Base-by-base conservation (phyloP, 2,329 filamentous ascomycete species). In the Sordariomycetes sp. region DNA sequence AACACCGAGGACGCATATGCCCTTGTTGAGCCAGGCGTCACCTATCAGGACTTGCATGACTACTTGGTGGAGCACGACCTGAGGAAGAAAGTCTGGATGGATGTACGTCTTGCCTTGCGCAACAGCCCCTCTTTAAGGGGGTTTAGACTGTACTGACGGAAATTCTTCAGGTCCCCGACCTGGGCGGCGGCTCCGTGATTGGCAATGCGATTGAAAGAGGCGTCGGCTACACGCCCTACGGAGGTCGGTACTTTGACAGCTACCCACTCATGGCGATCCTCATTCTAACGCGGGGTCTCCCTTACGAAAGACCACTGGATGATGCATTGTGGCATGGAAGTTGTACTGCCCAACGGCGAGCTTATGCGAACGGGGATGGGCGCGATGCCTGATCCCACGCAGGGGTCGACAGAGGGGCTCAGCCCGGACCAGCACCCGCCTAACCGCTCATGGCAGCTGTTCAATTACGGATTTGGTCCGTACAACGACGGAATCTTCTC, bases 1-100 rank as follows among this genome's bases (percentile, higher is more conserved):
- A 74, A 79, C 62, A 71, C 70, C 0, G 75, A 79, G 18, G 74
- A 73, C 46, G 77, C 75, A 22, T 79, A 72, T 58, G 76, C 72
- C 46, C 66, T 83, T 0, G 71, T 83, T 5, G 79, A 83, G 64
- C 80, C 80, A 0, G 80, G 80, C 1, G 80, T 83, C 0, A 77
- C 79, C 0, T 82, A 75, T 63, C 74, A 76, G 57, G 72, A 72
- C 32, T 68, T 83, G 8, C 72, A 82, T 60, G 71, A 80, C n/a
- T 71, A 77, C 56, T 65, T 81, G n/a, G 67, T 72, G 61, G 65
- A 71, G 63, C 66, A 71, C 57, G 70, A 70, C 28, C 63, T 78
- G 7, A 65, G 69, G 12, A 60, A 72, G 22, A 65, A 68, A 55
- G 61, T 79, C 64, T 73, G 73, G 74, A 66, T 75, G 55, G 71